Conservation (phyloP, 306 rosid genomes). For the Quercus aquifolioides region DNA sequence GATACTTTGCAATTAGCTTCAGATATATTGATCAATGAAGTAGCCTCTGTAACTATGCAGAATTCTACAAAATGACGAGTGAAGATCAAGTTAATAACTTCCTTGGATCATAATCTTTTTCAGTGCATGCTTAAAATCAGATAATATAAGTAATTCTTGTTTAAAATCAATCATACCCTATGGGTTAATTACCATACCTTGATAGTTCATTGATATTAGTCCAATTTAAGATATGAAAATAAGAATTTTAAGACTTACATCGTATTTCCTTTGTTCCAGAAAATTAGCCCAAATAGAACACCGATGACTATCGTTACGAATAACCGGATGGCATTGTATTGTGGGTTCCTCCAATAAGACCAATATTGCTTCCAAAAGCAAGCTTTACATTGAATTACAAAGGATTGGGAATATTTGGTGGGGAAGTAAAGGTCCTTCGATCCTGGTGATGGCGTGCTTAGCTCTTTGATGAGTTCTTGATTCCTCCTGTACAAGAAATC, state of each 20-base stretch:
- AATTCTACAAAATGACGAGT: no score
- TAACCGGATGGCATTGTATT: slow-evolving; percentile 32
- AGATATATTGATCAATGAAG: not conserved
- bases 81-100: no score
- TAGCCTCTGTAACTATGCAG: not conserved
- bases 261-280: slow-evolving; percentile 36
- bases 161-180: no score
- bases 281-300: slow-evolving; percentile 40
- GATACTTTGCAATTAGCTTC: not conserved
- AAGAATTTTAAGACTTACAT: slow-evolving; percentile 28
- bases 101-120: no score
- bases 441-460: slow-evolving; percentile 38
- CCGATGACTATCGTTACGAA: slow-evolving; percentile 30
- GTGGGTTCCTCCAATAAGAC: slow-evolving; percentile 60
- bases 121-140: no score
- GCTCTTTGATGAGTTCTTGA: slow-evolving; percentile 38
- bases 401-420: slow-evolving; percentile 36
- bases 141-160: no score
- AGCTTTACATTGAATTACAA: slow-evolving; percentile 37
- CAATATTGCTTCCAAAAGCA: slow-evolving; percentile 47
- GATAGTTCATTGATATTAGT: not conserved
- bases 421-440: slow-evolving; percentile 40
- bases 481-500: slow-evolving; percentile 33
- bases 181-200: no score
- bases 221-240: not conserved